Evolutionary conservation across 2,329 filamentous ascomycete species (phyloP).

Genomic region (Didymella segeticola): DNA sequence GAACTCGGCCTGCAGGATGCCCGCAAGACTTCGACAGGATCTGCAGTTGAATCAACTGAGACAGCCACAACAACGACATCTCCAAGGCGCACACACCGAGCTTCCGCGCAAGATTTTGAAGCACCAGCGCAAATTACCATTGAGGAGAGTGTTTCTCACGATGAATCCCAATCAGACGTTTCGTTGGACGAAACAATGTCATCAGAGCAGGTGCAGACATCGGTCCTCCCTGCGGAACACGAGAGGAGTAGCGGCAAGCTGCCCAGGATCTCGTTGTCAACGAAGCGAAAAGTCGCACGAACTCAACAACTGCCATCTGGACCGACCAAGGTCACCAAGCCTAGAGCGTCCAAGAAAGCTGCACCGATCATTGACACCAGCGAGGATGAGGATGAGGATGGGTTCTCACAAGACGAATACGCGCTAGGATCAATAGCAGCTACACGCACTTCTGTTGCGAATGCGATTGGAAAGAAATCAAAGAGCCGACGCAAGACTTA

Average conservation of each 20-base stretch:
- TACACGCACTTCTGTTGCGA: background rate
- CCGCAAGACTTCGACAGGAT: background rate
- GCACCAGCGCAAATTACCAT: background rate
- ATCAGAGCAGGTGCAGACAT: background rate
- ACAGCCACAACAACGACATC: background rate
- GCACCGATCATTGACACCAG: background rate
- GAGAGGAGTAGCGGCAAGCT: conserved; percentile 22
- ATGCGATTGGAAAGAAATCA: background rate
- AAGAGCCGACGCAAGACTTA: conserved; percentile 6
- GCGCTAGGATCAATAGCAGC: background rate
- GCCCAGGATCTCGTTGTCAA: conserved; percentile 21
- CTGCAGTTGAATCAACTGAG: background rate
- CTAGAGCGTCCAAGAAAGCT: background rate
- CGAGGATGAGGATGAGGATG: background rate
- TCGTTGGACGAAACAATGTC: background rate
- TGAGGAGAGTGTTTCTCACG: background rate
- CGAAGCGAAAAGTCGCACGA: conserved; percentile 20
- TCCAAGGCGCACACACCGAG: background rate
- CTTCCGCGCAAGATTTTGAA: background rate
- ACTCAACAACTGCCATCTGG: conserved; percentile 9
- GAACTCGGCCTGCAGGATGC: conserved; percentile 5
- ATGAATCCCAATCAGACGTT: background rate
- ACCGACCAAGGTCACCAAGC: conserved; percentile 6
- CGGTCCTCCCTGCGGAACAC: background rate
- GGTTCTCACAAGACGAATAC: conserved; percentile 4